These are phyloP conservation scores for Oryza australiensis DNA, from an alignment of 176 grass and related monocot species.

Conservation along the genomic window DNA sequence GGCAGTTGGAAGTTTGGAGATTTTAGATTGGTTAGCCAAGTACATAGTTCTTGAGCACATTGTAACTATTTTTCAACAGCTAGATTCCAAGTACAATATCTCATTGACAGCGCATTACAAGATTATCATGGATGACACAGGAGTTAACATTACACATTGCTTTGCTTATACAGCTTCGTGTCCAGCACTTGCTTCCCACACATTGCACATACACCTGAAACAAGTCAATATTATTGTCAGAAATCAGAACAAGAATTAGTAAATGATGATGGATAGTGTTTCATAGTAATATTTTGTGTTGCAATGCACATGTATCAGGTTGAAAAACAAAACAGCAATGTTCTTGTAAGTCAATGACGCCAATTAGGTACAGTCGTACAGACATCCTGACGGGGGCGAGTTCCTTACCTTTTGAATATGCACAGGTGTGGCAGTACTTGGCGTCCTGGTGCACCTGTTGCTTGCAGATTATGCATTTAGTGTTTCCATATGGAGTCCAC, in stretches of 20 bases:
- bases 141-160: constrained; percentile 66
- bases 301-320: constrained; percentile 5
- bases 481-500: constrained; percentile 92
- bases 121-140: not conserved
- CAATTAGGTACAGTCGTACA: not conserved
- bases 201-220: constrained; percentile 88
- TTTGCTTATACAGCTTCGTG: constrained; percentile 95
- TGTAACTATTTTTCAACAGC: not conserved
- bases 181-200: constrained; percentile 98
- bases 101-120: not conserved
- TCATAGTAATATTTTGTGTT: not conserved
- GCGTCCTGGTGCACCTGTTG: constrained; percentile 97
- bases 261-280: not conserved
- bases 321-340: not conserved
- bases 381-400: no score
- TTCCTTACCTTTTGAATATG: constrained; percentile 85
- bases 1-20: no score
- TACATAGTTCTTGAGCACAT: constrained; percentile 1
- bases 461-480: constrained; percentile 92
- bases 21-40: constrained; percentile 32
- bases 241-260: constrained; percentile 26
- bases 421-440: constrained; percentile 97
- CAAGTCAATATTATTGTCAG: not conserved
- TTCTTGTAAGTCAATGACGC: not conserved
- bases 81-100: constrained; percentile 1